Conservation (phyloP, 495 filamentous ascomycete genomes). For the Daldinia vernicosa region DNA sequence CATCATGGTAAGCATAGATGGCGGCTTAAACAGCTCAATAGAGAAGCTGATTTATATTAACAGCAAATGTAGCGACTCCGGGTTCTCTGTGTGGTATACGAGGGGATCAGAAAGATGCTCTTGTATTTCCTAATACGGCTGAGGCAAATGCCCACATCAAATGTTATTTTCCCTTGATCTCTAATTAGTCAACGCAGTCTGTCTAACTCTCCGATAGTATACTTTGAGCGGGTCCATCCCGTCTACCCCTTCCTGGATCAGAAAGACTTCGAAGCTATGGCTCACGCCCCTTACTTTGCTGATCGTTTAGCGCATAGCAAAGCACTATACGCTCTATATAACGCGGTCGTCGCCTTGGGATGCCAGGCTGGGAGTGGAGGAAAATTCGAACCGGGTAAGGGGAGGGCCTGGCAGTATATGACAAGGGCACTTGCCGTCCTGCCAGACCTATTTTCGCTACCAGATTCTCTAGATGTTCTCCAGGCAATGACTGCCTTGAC, state of each 20-base stretch:
- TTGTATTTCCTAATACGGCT: constrained; percentile 14
- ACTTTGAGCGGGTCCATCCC: constrained; percentile 50
- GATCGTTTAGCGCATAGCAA: constrained; percentile 27
- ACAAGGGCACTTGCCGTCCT: constrained; percentile 24
- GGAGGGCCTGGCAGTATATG: constrained; percentile 49
- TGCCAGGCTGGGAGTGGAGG: constrained; percentile 48
- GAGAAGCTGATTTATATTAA: not conserved
- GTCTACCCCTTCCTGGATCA: constrained; percentile 51
- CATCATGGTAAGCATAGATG: constrained; percentile 4
- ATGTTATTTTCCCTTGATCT: constrained; percentile 3
- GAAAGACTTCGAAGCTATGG: constrained; percentile 43
- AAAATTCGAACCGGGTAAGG: constrained; percentile 48
- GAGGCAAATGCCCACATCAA: constrained; percentile 36
- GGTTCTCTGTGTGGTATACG: not conserved
- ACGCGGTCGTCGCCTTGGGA: constrained; percentile 51
- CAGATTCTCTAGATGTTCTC: constrained; percentile 31
- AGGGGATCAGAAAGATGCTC: constrained; percentile 11
- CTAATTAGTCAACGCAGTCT: not conserved
- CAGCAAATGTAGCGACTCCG: constrained; percentile 5
- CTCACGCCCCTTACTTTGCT: constrained; percentile 38
- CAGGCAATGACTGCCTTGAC: constrained; percentile 41
- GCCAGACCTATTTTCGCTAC: constrained; percentile 14
- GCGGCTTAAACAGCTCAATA: not conserved
- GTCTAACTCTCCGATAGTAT: constrained; percentile 22
- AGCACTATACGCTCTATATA: constrained; percentile 44